Evolutionary conservation across 805 yeast species (phyloP), one percentile per base, ranked within the genome.

Genomic region (Sporopachydermia lactativora): DNA sequence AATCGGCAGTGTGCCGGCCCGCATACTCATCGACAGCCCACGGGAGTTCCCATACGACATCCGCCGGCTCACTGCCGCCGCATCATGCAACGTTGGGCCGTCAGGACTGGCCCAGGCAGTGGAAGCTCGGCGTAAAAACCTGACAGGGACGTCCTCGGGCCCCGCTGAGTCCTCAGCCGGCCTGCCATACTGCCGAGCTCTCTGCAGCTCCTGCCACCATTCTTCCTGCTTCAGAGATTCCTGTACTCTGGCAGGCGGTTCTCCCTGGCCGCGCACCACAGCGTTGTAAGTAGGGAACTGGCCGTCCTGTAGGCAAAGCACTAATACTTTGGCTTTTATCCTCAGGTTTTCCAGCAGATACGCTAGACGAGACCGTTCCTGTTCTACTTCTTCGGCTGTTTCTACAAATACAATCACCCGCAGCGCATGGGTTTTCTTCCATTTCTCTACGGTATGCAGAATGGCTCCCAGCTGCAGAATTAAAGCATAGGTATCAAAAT

Each of bases 401-500:
- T 92, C 98, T 19, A 92, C 96, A 66, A 92, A 89, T 0, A 82
- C 94, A 40, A 92, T 77, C 6, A 92, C 85, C 44, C 98, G 65
- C 34, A 92, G 55, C 4, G 58, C 61, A 53, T 85, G 92, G 0
- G 81, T 76, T 38, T 66, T 66, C 47, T 82, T 77, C 99, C 99
- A 92, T 36, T 79, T 81, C 1, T 94, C 94, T 3, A 92, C 98
- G 0, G 98, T 88, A 6, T 82, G 75, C 43, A 92, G 62, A 48
- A 92, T 89, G 1, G 95, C 94, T 3, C 97, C 98, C 42, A 92
- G 64, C 53, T 92, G 99, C 43, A 94, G 62, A 47, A 92, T 92
- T 52, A 92, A 68, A 0, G 97, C 89, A 53, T 88, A 92, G 0
- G 99, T 92, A 57, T 92, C 99, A 54, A 92, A 86, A 53, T 92